phyloP scores from a whole-genome alignment of 352 stramenopile genomes.

The Aphanomyces cochlioides region DNA sequence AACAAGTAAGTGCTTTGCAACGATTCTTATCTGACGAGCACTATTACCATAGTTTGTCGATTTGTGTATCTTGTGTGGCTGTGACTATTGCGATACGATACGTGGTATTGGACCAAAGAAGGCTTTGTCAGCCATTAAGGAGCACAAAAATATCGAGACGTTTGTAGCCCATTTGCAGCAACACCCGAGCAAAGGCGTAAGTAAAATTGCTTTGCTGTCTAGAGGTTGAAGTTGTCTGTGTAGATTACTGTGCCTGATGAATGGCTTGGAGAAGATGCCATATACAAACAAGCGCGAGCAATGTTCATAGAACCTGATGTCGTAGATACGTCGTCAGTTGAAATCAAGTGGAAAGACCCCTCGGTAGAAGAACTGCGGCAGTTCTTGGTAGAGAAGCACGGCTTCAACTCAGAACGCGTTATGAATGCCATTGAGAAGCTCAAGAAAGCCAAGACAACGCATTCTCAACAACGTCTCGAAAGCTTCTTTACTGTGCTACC shows the following conservation, averaged over 20 bases:
- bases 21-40: conserved; percentile 3
- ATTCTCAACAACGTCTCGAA: conserved; percentile 96
- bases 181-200: conserved; percentile 74
- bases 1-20: conserved; percentile 36
- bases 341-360: conserved; percentile 94
- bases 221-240: not conserved
- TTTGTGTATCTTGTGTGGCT: conserved; percentile 98
- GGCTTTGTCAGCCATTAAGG: conserved; percentile 94
- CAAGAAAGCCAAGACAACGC: conserved; percentile 93
- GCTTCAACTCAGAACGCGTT: conserved; percentile 94
- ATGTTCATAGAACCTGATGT: conserved; percentile 91
- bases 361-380: conserved; percentile 84
- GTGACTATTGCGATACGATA: conserved; percentile 99
- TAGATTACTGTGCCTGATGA: conserved; percentile 49
- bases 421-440: conserved; percentile 91
- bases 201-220: conserved; percentile 38
- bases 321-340: conserved; percentile 49
- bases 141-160: conserved; percentile 94
- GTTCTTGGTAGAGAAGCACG: conserved; percentile 96
- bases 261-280: conserved; percentile 81
- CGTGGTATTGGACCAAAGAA: conserved; percentile 97
- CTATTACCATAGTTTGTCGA: conserved; percentile 92
- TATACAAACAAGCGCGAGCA: conserved; percentile 89
- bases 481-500: conserved; percentile 92
- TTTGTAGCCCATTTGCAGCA: conserved; percentile 90